Evolutionary conservation across 352 stramenopile species (phyloP).

Genomic region (Phytophthora podocarpi): DNA sequence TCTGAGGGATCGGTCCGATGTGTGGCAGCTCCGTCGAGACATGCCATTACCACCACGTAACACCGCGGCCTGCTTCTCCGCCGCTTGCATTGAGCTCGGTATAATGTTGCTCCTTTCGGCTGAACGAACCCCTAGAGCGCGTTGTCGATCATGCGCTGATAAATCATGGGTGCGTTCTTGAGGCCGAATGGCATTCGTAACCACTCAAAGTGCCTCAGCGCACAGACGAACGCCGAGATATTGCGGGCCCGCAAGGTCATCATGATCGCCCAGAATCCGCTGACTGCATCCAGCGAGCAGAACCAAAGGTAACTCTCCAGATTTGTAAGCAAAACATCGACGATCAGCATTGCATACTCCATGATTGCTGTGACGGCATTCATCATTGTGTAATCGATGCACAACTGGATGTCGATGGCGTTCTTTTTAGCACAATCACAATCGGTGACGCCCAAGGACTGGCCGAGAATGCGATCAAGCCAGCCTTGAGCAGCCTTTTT

Average conservation of each 20-base stretch:
- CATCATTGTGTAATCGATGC: background rate
- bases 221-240: background rate
- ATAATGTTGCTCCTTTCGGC: background rate
- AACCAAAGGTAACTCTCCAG: background rate
- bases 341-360: background rate
- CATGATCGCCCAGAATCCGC: background rate
- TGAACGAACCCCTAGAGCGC: background rate
- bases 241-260: background rate
- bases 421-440: background rate
- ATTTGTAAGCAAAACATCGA: background rate
- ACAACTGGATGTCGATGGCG: background rate
- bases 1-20: background rate
- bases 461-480: background rate
- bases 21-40: background rate
- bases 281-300: background rate
- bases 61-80: background rate
- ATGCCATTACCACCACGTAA: too few species aligned
- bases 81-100: background rate
- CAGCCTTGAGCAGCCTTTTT: background rate
- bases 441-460: background rate
- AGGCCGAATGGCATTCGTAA: background rate
- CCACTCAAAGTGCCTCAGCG: slow-evolving; percentile 8
- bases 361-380: background rate
- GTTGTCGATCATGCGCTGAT: background rate
- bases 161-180: slow-evolving; percentile 9